A percentile compares a stretch with the other conserved stretches of the same genome.
These are phyloP conservation scores for Verticillium nonalfalfae DNA, from an alignment of 2,329 filamentous ascomycete genomes.

Conservation along the genomic window DNA sequence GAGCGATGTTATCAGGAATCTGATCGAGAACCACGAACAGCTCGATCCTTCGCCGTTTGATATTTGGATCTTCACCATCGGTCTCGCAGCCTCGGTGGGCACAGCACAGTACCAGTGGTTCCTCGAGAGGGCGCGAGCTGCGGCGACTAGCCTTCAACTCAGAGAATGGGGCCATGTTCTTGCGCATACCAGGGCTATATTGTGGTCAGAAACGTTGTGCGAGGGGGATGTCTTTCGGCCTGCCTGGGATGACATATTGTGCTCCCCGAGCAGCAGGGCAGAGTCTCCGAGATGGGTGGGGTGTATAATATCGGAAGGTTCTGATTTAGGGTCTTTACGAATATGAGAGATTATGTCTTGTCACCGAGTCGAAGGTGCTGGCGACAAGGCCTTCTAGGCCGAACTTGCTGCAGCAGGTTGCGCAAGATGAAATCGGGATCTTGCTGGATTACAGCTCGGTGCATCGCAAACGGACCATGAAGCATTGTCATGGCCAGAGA, in stretches of 20 bases:
- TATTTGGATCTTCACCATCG: slow-evolving; percentile 35
- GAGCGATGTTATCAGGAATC: slow-evolving; percentile 22
- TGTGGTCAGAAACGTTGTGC: slow-evolving; percentile 20
- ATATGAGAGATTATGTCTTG: neutral
- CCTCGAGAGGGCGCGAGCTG: slow-evolving; percentile 12
- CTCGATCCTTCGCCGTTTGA: slow-evolving; percentile 15
- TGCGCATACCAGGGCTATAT: slow-evolving; percentile 13
- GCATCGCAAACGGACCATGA: too few relatives aligned
- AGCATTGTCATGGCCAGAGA: too few relatives aligned
- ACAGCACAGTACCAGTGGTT: slow-evolving; percentile 23
- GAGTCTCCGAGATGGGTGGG: neutral
- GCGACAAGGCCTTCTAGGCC: neutral
- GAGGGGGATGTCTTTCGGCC: slow-evolving; percentile 15
- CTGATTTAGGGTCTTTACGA: neutral
- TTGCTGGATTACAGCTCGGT: too few relatives aligned
- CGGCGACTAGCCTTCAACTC: neutral
- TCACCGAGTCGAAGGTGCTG: neutral
- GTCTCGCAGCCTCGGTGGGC: slow-evolving; percentile 26
- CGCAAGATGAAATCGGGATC: too few relatives aligned
- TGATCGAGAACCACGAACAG: slow-evolving; percentile 22
- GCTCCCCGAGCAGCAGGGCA: neutral
- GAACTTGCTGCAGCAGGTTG: neutral
- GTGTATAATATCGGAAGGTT: neutral
- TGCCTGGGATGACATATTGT: slow-evolving; percentile 17
- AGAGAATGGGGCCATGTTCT: slow-evolving; percentile 7